Conservation (phyloP, 2,329 filamentous ascomycete genomes). For the Emmonsiellopsis sp. region DNA sequence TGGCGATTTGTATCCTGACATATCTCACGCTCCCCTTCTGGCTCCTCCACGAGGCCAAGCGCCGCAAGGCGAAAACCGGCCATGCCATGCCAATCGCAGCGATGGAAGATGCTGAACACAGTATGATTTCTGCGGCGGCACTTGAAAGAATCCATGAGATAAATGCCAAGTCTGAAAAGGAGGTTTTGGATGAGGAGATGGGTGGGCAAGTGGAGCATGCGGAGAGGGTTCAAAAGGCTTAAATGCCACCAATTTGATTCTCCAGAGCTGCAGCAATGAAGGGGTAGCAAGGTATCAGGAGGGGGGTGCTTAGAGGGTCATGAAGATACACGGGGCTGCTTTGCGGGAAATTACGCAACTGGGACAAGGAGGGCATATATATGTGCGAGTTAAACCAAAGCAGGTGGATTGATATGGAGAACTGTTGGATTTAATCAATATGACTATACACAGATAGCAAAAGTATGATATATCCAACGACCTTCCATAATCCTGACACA, state of each 20-base stretch:
- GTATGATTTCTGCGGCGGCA: not conserved
- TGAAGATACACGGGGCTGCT: too few relatives aligned
- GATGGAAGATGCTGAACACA: not conserved
- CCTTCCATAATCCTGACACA: too few relatives aligned
- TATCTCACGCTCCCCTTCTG: not conserved
- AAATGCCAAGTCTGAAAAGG: not conserved
- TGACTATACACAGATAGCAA: too few relatives aligned
- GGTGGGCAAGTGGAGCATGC: not conserved
- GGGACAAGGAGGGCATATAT: too few relatives aligned
- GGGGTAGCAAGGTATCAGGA: too few relatives aligned
- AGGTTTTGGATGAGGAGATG: not conserved
- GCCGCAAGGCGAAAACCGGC: not conserved
- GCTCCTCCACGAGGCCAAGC: not conserved
- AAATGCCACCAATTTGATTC: not conserved
- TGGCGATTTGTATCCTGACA: not conserved
- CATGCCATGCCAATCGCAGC: not conserved
- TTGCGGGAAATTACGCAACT: too few relatives aligned
- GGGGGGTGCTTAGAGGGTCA: too few relatives aligned
- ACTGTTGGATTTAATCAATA: too few relatives aligned
- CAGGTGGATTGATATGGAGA: too few relatives aligned
- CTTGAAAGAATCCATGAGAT: not conserved
- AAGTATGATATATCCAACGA: too few relatives aligned
- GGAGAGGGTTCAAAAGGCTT: not conserved
- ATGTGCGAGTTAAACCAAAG: too few relatives aligned
- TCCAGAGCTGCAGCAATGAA: not conserved